Base-by-base conservation (phyloP, 2,329 filamentous ascomycete genomes). In the Pleomassaria siparia region DNA sequence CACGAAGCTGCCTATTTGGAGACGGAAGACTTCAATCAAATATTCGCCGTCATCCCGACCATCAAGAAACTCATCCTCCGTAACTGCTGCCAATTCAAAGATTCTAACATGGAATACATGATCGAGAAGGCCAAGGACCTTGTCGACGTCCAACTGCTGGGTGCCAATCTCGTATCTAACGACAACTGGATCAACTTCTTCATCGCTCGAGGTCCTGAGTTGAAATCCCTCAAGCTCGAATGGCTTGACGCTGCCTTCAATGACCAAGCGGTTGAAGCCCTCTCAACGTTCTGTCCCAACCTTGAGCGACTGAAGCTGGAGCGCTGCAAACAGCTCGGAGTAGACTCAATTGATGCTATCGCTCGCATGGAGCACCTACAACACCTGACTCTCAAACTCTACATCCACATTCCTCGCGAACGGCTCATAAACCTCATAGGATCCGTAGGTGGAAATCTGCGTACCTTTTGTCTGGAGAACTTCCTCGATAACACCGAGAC, bases 31-130 rank as follows among this genome's bases (percentile, higher is more conserved):
- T 91, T 87, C 55, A 80, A 88, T 40, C 82, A 85, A 54, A 89
- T 96, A 33, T 91, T 96, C 53, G 86, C 90, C 43, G 79, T 84
- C 2, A 85, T 88, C 47, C 84, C 88, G 0, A 78, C 77, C 5
- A 74, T 96, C 44, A 83, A 83, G 59, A 80, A 80, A 35, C 77
- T 96, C 47, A 87, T 90, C 55, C 74, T 95, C 10, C 84, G 87
- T 40, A 92, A 91, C 61, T 89, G 86, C n/a, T 88, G 94, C 41
- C 91, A 96, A 64, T 87, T 96, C 77, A 96, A 95, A 70, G 88
- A 96, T 61, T 78, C 79, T 30, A 87, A 91, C 33, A 80, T 96
- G 70, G 82, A 89, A 43, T 96, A 92, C 67, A 81, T 96, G 62
- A 76, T 89, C 16, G 84, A 84, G 46, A 87, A 89, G 40, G 80